These are phyloP conservation scores for Chloroidium sp. DNA, from an alignment of 163 green algal genomes.

Conservation along the genomic window DNA sequence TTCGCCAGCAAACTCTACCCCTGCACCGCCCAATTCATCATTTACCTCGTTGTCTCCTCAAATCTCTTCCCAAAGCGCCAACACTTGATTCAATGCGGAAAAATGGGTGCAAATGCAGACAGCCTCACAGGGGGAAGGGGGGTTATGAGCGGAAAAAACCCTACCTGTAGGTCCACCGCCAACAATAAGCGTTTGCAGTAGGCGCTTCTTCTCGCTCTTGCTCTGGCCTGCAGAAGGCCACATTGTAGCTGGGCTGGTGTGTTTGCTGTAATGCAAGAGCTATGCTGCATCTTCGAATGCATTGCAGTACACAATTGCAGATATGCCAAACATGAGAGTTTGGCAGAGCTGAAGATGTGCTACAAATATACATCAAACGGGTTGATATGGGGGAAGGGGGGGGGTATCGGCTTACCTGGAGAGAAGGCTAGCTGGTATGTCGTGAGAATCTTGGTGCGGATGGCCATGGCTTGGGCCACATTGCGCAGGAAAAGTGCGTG, in stretches of 20 bases:
- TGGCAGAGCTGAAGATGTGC: not conserved
- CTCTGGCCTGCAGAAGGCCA: not conserved
- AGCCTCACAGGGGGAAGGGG: not conserved
- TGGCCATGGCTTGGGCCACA: slow-evolving; percentile 52
- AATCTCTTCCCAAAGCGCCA: not conserved
- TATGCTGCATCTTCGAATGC: slow-evolving; percentile 21
- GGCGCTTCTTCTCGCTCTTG: slow-evolving; percentile 7
- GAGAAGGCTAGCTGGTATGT: too few relatives aligned
- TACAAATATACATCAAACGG: not conserved
- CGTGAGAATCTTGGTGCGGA: slow-evolving; percentile 55
- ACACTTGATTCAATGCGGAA: not conserved
- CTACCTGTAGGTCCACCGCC: slow-evolving; percentile 71
- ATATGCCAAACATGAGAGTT: not conserved
- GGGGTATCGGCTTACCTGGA: too few relatives aligned
- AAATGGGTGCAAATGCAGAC: not conserved
- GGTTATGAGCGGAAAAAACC: not conserved
- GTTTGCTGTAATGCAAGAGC: slow-evolving; percentile 48
- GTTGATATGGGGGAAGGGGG: slow-evolving; percentile 21
- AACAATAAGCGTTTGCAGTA: slow-evolving; percentile 84
- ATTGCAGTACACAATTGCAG: not conserved
- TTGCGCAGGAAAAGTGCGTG: slow-evolving; percentile 78
- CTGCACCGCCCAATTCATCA: slow-evolving; percentile 13
- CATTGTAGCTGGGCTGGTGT: slow-evolving; percentile 36
- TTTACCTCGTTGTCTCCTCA: too few relatives aligned
- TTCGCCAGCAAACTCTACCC: slow-evolving; percentile 84